Conservation (phyloP, 164 flowering plant species). For the Amborella trichopoda region DNA sequence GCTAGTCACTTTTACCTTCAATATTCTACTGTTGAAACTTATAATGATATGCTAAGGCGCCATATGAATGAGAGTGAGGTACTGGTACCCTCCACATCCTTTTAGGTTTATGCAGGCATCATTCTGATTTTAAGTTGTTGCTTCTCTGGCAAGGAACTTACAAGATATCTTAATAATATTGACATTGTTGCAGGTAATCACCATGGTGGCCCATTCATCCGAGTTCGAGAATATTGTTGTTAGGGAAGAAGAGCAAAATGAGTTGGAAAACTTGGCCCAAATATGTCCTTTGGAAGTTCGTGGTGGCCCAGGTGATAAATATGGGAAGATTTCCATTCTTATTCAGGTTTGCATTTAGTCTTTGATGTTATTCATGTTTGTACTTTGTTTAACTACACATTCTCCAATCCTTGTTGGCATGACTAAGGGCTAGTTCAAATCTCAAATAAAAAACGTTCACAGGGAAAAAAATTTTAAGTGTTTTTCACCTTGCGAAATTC, state of each 20-base stretch:
- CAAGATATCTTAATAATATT: too few relatives aligned
- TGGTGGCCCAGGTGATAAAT: conserved; percentile 92
- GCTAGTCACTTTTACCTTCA: conserved; percentile 98
- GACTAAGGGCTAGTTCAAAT: too few relatives aligned
- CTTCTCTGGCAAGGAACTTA: too few relatives aligned
- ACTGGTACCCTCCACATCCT: neutral
- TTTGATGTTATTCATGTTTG: neutral
- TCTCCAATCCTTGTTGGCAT: too few relatives aligned
- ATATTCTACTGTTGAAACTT: conserved; percentile 93
- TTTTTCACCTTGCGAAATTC: too few relatives aligned
- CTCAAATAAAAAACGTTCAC: too few relatives aligned
- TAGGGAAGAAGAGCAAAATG: conserved; percentile 94
- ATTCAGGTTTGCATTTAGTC: conserved; percentile 59
- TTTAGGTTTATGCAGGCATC: neutral
- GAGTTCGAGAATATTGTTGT: conserved; percentile 97
- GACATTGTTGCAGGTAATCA: conserved; percentile 56
- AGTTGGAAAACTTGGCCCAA: conserved; percentile 66
- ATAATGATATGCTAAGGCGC: conserved; percentile 88
- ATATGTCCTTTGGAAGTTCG: conserved; percentile 80
- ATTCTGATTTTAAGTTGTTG: too few relatives aligned
- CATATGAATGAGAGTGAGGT: conserved; percentile 99
- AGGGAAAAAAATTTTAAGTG: too few relatives aligned
- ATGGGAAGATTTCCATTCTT: conserved; percentile 94
- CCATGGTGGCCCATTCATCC: conserved; percentile 96
- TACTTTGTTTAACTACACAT: too few relatives aligned